Evolutionary conservation across 805 yeast genomes (phyloP).

Genomic region (Candida andamanensis): DNA sequence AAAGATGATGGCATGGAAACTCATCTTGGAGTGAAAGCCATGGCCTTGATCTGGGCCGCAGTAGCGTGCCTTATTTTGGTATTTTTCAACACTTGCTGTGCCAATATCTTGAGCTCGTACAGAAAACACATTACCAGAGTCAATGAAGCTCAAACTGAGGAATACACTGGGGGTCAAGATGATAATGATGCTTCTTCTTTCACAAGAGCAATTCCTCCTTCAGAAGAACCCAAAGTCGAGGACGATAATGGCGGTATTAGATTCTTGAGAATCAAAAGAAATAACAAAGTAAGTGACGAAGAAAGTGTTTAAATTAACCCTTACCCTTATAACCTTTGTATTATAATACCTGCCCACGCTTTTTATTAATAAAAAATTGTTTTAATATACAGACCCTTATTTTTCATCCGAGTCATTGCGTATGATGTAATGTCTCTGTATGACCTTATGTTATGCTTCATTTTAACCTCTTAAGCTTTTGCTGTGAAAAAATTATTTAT

Average conservation of each 20-base stretch:
- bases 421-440: too few species aligned
- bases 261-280: constrained; percentile 69
- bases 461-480: too few species aligned
- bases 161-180: constrained; percentile 21
- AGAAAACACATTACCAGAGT: constrained; percentile 43
- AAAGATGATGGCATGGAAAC: constrained; percentile 37
- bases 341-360: neutral
- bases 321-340: too few species aligned
- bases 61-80: constrained; percentile 48
- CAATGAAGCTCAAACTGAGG: constrained; percentile 20
- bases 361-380: neutral
- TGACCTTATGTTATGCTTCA: too few species aligned
- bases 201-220: constrained; percentile 30
- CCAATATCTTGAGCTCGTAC: constrained; percentile 46
- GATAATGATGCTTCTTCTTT: constrained; percentile 38
- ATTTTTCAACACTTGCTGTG: constrained; percentile 49
- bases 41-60: constrained; percentile 71
- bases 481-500: too few species aligned
- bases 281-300: constrained; percentile 38
- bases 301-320: constrained; percentile 39
- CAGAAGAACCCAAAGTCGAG: constrained; percentile 22
- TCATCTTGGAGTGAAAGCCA: constrained; percentile 49
- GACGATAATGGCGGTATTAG: constrained; percentile 59
- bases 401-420: too few species aligned
- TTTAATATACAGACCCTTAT: neutral